These are phyloP conservation scores for Gryganskiella cystojenkinii DNA, from an alignment of 192 early-diverging fungal genomes.

Conservation along the genomic window DNA sequence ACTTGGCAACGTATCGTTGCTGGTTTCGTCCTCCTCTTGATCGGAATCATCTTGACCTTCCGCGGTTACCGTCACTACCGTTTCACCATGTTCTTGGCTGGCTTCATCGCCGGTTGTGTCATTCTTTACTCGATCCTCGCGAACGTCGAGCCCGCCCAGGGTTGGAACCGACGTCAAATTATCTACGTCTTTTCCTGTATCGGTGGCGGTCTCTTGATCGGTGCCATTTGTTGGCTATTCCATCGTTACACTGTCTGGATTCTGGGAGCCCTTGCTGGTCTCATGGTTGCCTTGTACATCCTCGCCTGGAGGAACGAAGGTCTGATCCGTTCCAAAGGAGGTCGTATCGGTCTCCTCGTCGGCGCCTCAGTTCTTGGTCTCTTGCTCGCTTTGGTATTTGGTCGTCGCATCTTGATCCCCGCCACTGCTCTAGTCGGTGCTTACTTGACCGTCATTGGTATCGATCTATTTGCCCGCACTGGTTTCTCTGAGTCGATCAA, in stretches of 20 bases:
- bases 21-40: slow-evolving; percentile 17
- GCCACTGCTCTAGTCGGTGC: slow-evolving; percentile 32
- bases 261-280: slow-evolving; percentile 12
- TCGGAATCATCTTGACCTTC: slow-evolving; percentile 28
- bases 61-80: slow-evolving; percentile 39
- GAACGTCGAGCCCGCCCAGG: slow-evolving; percentile 14
- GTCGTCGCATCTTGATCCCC: slow-evolving; percentile 37
- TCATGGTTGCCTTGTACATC: slow-evolving; percentile 25
- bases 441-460: slow-evolving; percentile 23
- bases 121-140: slow-evolving; percentile 38
- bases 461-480: slow-evolving; percentile 43
- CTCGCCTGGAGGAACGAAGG: slow-evolving; percentile 28
- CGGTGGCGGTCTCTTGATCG: slow-evolving; percentile 22
- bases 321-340: slow-evolving; percentile 28
- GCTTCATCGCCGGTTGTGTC: slow-evolving; percentile 27
- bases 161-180: slow-evolving; percentile 28
- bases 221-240: slow-evolving; percentile 13
- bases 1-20: slow-evolving; percentile 40
- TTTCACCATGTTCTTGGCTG: slow-evolving; percentile 42
- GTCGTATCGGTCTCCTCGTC: slow-evolving; percentile 35
- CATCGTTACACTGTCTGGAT: slow-evolving; percentile 25
- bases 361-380: slow-evolving; percentile 21
- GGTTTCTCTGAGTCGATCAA: slow-evolving; percentile 29
- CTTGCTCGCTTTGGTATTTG: slow-evolving; percentile 14
- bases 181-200: slow-evolving; percentile 45